Evolutionary conservation across 2,329 filamentous ascomycete genomes (phyloP).

Genomic region (Penicillium sp.): DNA sequence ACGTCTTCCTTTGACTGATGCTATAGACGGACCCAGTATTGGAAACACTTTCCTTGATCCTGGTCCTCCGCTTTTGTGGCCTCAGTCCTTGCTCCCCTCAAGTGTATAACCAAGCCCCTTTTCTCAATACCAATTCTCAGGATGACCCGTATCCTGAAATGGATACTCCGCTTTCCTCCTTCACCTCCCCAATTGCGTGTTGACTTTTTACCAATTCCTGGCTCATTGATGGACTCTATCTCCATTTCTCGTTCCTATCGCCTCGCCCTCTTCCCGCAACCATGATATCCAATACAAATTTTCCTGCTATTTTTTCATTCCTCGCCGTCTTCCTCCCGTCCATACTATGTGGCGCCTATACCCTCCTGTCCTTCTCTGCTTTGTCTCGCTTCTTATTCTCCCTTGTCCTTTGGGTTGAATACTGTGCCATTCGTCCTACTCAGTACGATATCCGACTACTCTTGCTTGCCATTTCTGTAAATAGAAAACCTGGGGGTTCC

Average conservation of each 20-base stretch:
- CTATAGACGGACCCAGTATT: conserved; percentile 7
- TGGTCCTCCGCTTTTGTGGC: too few relatives aligned
- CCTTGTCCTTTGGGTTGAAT: conserved; percentile 1
- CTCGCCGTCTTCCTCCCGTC: conserved; percentile 1
- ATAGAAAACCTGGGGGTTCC: conserved; percentile 3
- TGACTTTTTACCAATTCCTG: too few relatives aligned
- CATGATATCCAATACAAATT: conserved; percentile 16
- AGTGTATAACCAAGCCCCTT: too few relatives aligned
- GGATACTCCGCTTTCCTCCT: too few relatives aligned
- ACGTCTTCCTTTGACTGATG: neutral
- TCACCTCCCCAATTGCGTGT: too few relatives aligned
- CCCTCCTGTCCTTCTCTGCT: conserved; percentile 13
- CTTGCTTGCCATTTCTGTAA: conserved; percentile 7
- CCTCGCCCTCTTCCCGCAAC: conserved; percentile 12
- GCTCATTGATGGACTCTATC: too few relatives aligned
- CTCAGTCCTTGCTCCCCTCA: too few relatives aligned
- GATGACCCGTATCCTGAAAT: too few relatives aligned
- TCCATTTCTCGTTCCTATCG: neutral
- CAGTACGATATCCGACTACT: conserved; percentile 1
- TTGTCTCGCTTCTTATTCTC: conserved; percentile 3
- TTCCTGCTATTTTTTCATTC: conserved; percentile 8
- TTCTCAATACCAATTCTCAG: too few relatives aligned
- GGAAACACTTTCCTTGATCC: neutral
- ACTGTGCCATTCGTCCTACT: conserved; percentile 3
- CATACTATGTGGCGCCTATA: too few relatives aligned